Evolutionary conservation across 331 rosid species (phyloP), one percentile per base, ranked within the genome.

Genomic region (Acacia pycnantha): DNA sequence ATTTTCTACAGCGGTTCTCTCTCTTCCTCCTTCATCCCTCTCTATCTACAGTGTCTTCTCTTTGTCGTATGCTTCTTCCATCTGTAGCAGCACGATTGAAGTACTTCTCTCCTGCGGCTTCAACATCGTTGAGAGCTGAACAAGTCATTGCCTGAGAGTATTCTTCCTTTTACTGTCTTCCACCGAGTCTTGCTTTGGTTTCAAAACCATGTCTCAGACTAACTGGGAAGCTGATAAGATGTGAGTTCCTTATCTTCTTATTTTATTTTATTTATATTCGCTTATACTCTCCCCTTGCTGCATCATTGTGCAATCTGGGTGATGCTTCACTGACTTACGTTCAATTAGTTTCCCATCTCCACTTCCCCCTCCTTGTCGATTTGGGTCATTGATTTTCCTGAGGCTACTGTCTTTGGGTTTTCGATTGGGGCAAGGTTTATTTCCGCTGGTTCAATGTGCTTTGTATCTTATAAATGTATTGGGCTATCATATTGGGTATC

Each of bases 181-280:
- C 13, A 11, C 56, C 35, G 56, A 16, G 22, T 70, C 75, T 24
- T 1, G 33, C 74, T 67, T 81, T 85, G 65, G 61, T 79, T 77
- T 82, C 77, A 65, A 13, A 80, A 85, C 1, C 14, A 96, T 96
- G 99, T 92, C 99, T 91, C 99, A 96, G 77, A 96, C 99, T 74
- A 94, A 94, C 92, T 96, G 99, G 99, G 99, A 96, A 91, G 99
- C 99, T 83, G 99, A 96, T 87, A 96, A 96, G 90, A 96, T 96
- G 99, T 90, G 87, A 90, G 70, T 71, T 40, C 53, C 15, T 4
- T 66, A 47, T 11, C 12, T 82, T 67, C 37, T 21, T 66, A 0
- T 4, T 41, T 27, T 62, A 27, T 11, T 85, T 81, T 6, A 1
- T 27, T 31, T 3, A n/a, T 58, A 9, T 22, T 22, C 15, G 65